Conservation (phyloP, 495 filamentous ascomycete genomes). For the Hypoxylon fragiforme region DNA sequence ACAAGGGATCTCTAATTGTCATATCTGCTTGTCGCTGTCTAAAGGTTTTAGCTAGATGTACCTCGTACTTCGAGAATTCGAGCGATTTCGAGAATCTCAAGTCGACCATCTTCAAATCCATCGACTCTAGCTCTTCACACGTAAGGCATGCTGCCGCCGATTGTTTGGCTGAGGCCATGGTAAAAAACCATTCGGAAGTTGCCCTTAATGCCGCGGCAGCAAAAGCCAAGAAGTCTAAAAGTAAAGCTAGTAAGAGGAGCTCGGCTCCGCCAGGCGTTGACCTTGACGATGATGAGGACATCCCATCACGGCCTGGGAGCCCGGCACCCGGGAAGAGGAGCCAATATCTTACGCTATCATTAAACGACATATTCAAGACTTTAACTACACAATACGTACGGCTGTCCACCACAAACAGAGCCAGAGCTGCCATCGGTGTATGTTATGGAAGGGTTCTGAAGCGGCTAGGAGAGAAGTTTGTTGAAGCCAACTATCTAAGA, state of each 20-base stretch:
- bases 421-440: conserved; percentile 79
- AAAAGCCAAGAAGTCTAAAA: conserved; percentile 74
- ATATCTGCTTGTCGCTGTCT: conserved; percentile 79
- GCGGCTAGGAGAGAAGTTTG: conserved; percentile 70
- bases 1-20: conserved; percentile 83
- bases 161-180: conserved; percentile 74
- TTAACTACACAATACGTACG: conserved; percentile 82
- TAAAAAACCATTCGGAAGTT: conserved; percentile 75
- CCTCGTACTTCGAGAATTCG: conserved; percentile 83
- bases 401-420: conserved; percentile 75
- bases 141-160: conserved; percentile 88
- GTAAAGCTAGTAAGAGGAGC: conserved; percentile 68
- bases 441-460: conserved; percentile 83
- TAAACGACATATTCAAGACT: conserved; percentile 78
- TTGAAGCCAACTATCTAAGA: conserved; percentile 76
- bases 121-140: conserved; percentile 73
- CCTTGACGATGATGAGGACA: conserved; percentile 74
- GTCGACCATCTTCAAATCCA: conserved; percentile 75
- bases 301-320: conserved; percentile 73
- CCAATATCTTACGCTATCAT: conserved; percentile 69
- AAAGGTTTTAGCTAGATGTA: conserved; percentile 69
- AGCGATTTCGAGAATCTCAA: conserved; percentile 88
- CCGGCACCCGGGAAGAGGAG: conserved; percentile 70
- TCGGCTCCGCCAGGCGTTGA: conserved; percentile 53
- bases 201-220: conserved; percentile 56